Evolutionary conservation across 1,284 basidiomycete genomes (phyloP), one percentile per base, ranked within the genome.

Genomic region (Singerocomus inundabilis): DNA sequence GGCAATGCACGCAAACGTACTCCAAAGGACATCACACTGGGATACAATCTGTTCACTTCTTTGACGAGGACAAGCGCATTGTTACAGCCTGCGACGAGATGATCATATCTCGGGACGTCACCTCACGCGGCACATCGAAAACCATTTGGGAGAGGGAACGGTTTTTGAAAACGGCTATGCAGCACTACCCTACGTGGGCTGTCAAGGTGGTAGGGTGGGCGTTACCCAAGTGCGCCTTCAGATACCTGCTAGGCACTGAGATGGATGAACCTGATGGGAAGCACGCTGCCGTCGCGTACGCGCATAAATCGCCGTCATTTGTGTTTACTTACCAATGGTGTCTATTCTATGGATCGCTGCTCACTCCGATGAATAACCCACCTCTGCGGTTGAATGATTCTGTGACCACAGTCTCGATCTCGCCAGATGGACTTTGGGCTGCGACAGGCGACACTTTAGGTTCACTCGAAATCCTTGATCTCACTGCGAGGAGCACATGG

Each of bases 391-490:
- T 6, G 6, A 13, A 7, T 9, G 1, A 4, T 3, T 12, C 37
- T 4, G n/a, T 24, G 2, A 25, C 30, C 24, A 25, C 13, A 0
- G 25, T 53, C 16, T 50, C 59, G 0, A 34, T 62, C 11, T 61
- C 61, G 3, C 39, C 54, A 0, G 59, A 61, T 16, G 59, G 59
- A 1, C 49, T 33, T 25, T 57, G 57, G 56, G 46, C 52, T 21
- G 61, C 49, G 33, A 26, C 36, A 1, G 42, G 40, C 5, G 30
- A 47, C 10, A 2, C 24, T n/a, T 31, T 18, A 13, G 59, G 57
- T 8, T 52, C 43, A 5, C 29, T 61, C 12, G 15, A 57, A 16
- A 52, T 61, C 9, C 8, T 44, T 4, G 53, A 63, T 35, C 45
- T 61, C n/a, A 38, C 38, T 8, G 16, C 43, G 4, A 29, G 26